Evolutionary conservation across 495 filamentous ascomycete species (phyloP).

Genomic region (Aspergillus incahuasiensis): DNA sequence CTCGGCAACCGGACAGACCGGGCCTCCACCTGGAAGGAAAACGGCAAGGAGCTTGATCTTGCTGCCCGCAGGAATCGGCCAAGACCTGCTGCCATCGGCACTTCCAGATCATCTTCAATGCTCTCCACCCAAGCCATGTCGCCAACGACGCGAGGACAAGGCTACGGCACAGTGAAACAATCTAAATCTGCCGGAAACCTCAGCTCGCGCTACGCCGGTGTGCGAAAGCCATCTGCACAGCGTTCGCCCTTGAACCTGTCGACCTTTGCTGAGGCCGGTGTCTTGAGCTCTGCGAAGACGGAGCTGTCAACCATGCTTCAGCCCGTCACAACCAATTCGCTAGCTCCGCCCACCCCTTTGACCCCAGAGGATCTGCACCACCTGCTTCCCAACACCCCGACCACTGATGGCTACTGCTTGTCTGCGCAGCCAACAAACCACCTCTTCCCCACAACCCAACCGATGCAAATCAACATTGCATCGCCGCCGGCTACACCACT

Average conservation of each 20-base stretch:
- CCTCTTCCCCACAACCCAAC: constrained; percentile 40
- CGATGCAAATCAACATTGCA: constrained; percentile 44
- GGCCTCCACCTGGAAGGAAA: constrained; percentile 31
- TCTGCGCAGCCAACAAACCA: constrained; percentile 36
- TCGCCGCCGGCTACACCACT: constrained; percentile 46
- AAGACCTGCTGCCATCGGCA: constrained; percentile 49
- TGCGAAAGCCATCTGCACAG: constrained; percentile 48
- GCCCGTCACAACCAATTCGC: constrained; percentile 33
- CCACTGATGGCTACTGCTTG: constrained; percentile 38
- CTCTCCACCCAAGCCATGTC: constrained; percentile 41
- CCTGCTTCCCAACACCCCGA: constrained; percentile 37
- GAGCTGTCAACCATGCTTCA: constrained; percentile 35
- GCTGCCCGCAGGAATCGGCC: constrained; percentile 52
- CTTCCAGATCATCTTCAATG: constrained; percentile 34
- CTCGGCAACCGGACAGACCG: constrained; percentile 24
- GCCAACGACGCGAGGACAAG: constrained; percentile 33
- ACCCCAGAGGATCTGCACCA: constrained; percentile 44
- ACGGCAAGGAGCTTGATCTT: constrained; percentile 46
- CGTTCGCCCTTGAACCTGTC: constrained; percentile 51
- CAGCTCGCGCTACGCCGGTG: constrained; percentile 47
- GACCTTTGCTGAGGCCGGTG: constrained; percentile 43
- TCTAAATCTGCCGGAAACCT: constrained; percentile 50
- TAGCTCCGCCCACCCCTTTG: constrained; percentile 46
- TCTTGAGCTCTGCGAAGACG: constrained; percentile 36
- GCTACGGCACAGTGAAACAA: constrained; percentile 44